Base-by-base conservation (phyloP, 306 rosid genomes). In the Casuarina glauca region DNA sequence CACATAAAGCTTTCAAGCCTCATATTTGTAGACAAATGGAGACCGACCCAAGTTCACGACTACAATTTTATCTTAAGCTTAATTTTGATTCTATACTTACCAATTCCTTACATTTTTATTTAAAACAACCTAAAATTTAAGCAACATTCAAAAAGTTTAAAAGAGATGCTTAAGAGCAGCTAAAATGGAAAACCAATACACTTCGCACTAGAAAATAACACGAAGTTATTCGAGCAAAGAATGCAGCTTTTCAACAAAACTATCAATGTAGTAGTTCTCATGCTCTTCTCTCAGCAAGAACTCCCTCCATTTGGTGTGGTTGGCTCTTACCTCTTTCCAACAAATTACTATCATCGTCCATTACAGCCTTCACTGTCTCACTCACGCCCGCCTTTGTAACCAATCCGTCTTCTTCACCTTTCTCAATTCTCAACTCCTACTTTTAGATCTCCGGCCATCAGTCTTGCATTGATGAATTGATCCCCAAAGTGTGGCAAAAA, bases 341-440 rank as follows among this genome's bases (percentile, higher is more conserved):
- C 35, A 72, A 8, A 76, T 85, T 85, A 81, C 80, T 82, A 20
- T 84, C 85, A 2, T 69, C 76, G 48, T 87, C 89, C 86, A 82
- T 84, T 7, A 85, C 87, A 0, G 73, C n/a, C 67, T 13, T 78
- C 61, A 88, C 84, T 9, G 81, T 89, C 54, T 85, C 69, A 64
- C 86, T 80, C 58, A 89, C 91, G 50, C 81, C 81, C 50, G 85
- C 89, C 71, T 11, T 88, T 0, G 72, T 82, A 72, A 93, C 88
- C 3, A 67, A 4, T 16, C 94, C 96, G 51, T 89, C 83, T 75
- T 88, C 86, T 17, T 82, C 90, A 48, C 81, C 85, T 78, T 73
- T 89, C 81, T 85, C 84, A 46, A 90, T 88, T 88, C 75, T 88
- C 93, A 20, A 86, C 79, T 49, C 97, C 94, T 0, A 83, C 89